Conservation (phyloP, 2,329 filamentous ascomycete species). For the Aureobasidium leucospermi region DNA sequence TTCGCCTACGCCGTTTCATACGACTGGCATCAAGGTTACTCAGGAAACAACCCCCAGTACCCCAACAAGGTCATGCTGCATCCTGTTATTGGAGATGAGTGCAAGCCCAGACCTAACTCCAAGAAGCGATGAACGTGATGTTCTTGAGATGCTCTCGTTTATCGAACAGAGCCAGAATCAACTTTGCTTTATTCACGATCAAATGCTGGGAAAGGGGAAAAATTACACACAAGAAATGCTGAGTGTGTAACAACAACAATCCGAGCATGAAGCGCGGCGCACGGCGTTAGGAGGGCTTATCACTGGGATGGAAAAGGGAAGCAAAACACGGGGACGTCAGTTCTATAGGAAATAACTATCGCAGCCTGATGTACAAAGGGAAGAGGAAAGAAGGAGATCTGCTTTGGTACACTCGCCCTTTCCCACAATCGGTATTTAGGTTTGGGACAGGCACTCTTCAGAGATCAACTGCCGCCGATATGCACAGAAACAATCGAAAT, state of each 20-base stretch:
- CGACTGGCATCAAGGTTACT: slow-evolving; percentile 97
- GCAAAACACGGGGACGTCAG: not conserved
- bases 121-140: slow-evolving; percentile 35
- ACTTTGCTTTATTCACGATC: slow-evolving; percentile 4
- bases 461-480: too few relatives aligned
- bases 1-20: slow-evolving; percentile 71
- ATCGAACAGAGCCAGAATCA: not conserved
- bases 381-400: not conserved
- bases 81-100: slow-evolving; percentile 41
- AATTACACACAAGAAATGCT: not conserved
- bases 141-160: not conserved
- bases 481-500: not conserved
- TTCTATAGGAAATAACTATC: not conserved
- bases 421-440: not conserved
- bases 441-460: not conserved
- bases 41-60: slow-evolving; percentile 62
- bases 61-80: slow-evolving; percentile 46
- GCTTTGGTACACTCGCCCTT: not conserved
- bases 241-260: not conserved
- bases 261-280: slow-evolving; percentile 11
- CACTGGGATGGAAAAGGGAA: not conserved
- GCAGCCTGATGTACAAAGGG: not conserved
- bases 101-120: slow-evolving; percentile 41
- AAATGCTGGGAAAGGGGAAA: not conserved
- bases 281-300: slow-evolving; percentile 9